Conservation (phyloP, 1,139 yeast species). For the Magnusiomyces tetraspermus region DNA sequence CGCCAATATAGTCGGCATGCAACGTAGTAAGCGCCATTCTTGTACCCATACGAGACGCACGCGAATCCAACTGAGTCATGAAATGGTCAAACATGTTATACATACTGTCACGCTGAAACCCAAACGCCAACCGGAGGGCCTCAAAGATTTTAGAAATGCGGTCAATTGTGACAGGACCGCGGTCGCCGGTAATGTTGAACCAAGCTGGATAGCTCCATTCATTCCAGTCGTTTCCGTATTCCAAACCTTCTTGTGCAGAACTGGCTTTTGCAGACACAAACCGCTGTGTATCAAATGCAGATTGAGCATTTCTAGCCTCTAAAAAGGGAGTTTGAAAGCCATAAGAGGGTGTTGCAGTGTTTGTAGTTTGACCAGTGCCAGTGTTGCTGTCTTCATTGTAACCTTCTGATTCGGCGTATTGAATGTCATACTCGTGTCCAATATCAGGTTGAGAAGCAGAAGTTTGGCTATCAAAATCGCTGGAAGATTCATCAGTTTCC, state of each 20-base stretch:
- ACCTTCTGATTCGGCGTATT: neutral
- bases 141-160: constrained; percentile 57
- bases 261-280: constrained; percentile 3
- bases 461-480: neutral
- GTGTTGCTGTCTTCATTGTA: neutral
- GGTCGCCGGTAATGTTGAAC: constrained; percentile 32
- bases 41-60: constrained; percentile 67
- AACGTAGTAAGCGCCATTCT: constrained; percentile 57
- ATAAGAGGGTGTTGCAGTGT: constrained; percentile 1
- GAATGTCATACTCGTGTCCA: neutral
- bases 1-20: constrained; percentile 74
- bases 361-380: neutral
- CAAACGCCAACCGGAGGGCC: constrained; percentile 52
- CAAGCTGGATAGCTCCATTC: constrained; percentile 55
- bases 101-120: constrained; percentile 70
- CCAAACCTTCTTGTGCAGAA: constrained; percentile 9
- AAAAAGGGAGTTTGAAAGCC: constrained; percentile 13
- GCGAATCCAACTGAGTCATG: constrained; percentile 65
- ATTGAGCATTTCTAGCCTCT: constrained; percentile 8
- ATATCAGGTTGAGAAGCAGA: neutral
- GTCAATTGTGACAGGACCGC: constrained; percentile 37
- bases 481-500: neutral
- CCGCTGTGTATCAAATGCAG: constrained; percentile 11
- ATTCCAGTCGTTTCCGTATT: constrained; percentile 30
- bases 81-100: constrained; percentile 68